Percentiles rank a stretch among this genome's conserved stretches.
These are phyloP conservation scores for Biancaea sappan DNA, from an alignment of 306 rosid species.

Conservation along the genomic window DNA sequence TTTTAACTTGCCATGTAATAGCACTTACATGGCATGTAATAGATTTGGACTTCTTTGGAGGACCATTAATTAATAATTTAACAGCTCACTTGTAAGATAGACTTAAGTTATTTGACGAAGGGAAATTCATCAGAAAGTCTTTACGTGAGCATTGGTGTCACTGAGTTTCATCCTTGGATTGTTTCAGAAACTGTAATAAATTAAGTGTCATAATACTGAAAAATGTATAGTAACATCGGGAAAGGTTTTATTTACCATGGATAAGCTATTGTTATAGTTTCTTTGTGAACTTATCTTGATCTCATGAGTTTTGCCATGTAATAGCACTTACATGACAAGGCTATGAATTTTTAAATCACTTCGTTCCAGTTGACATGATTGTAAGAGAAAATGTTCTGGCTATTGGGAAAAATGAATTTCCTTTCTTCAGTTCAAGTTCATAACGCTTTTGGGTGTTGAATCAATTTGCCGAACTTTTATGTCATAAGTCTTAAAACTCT, in stretches of 20 bases:
- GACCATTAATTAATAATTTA: not conserved
- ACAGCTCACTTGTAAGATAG: constrained; percentile 15
- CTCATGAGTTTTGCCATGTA: not conserved
- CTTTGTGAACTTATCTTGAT: constrained; percentile 1
- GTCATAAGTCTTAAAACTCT: not conserved
- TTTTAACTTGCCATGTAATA: not conserved
- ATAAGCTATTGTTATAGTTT: constrained; percentile 10
- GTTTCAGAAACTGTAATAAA: not conserved
- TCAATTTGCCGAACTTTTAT: constrained; percentile 12
- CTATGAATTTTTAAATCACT: not conserved
- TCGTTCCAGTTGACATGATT: constrained; percentile 11
- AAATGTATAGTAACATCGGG: not conserved
- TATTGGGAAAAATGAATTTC: not conserved
- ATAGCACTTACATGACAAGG: not conserved
- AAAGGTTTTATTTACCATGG: not conserved
- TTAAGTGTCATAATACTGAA: constrained; percentile 12
- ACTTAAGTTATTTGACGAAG: constrained; percentile 22
- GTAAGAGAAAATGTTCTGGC: not conserved
- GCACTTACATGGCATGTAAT: not conserved
- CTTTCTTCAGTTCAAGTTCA: not conserved
- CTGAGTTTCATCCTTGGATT: not conserved
- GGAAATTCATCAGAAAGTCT: constrained; percentile 3
- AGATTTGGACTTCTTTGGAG: constrained; percentile 13
- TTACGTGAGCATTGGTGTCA: not conserved
- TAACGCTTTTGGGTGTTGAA: constrained; percentile 22